These are phyloP conservation scores for Alternaria postmessia DNA, from an alignment of 2,329 filamentous ascomycete species.

Conservation along the genomic window DNA sequence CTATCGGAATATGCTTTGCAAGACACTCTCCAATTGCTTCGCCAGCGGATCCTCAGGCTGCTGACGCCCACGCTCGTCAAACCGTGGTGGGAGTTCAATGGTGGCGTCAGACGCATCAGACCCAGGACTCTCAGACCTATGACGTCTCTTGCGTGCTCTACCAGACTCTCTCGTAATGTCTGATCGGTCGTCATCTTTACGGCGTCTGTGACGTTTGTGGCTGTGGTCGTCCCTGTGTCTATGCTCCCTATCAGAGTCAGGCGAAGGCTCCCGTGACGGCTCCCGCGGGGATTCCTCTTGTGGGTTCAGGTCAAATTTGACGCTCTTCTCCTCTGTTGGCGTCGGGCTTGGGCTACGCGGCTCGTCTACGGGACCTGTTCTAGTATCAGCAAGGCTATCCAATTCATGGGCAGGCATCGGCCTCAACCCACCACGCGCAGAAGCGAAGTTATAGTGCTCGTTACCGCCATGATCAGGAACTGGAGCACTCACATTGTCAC, in stretches of 20 bases:
- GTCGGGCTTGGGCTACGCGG: constrained; percentile 22
- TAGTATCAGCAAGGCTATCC: constrained; percentile 8
- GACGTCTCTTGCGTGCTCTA: constrained; percentile 26
- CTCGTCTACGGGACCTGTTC: constrained; percentile 37
- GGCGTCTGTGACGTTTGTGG: constrained; percentile 17
- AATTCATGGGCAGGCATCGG: constrained; percentile 34
- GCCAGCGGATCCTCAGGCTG: constrained; percentile 45
- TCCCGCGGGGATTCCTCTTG: constrained; percentile 35
- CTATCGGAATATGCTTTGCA: constrained; percentile 42
- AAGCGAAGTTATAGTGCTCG: constrained; percentile 30
- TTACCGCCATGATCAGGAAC: constrained; percentile 39
- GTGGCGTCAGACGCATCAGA: constrained; percentile 44
- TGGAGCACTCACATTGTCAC: constrained; percentile 61
- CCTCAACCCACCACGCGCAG: constrained; percentile 47
- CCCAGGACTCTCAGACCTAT: constrained; percentile 35
- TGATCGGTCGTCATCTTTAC: constrained; percentile 26
- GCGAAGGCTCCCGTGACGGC: constrained; percentile 23
- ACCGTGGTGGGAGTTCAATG: constrained; percentile 48
- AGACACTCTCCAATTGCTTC: constrained; percentile 45
- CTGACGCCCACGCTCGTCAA: constrained; percentile 43
- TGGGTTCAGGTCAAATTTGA: constrained; percentile 51
- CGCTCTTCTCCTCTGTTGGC: constrained; percentile 40
- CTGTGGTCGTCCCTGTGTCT: constrained; percentile 9
- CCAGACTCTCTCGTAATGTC: constrained; percentile 27
- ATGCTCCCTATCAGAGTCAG: constrained; percentile 14